Percentiles rank a stretch among this genome's conserved stretches.
These are phyloP conservation scores for Rhizopus arrhizus DNA, from an alignment of 371 early-diverging fungal species.

Conservation along the genomic window DNA sequence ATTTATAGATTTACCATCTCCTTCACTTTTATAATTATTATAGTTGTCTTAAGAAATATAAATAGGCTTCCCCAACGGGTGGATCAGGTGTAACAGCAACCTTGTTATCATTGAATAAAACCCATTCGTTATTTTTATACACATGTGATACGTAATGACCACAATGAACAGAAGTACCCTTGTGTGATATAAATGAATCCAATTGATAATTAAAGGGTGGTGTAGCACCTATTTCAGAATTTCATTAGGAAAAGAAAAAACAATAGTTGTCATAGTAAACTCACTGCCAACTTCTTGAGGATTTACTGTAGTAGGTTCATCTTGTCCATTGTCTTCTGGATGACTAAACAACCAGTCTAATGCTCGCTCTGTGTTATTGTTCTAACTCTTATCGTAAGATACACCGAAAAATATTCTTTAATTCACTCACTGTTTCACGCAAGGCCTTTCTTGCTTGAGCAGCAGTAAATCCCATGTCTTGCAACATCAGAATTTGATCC, in stretches of 20 bases:
- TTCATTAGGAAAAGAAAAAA: not conserved
- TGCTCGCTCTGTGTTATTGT: conserved; percentile 85
- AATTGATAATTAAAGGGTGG: conserved; percentile 71
- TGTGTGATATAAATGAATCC: conserved; percentile 90
- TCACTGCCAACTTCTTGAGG: conserved; percentile 13
- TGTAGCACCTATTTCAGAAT: conserved; percentile 35
- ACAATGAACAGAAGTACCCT: conserved; percentile 94
- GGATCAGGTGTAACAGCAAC: conserved; percentile 77
- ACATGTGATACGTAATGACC: conserved; percentile 97
- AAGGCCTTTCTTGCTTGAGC: conserved; percentile 84
- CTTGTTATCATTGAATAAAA: conserved; percentile 93
- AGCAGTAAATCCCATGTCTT: conserved; percentile 90
- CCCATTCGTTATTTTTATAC: conserved; percentile 74
- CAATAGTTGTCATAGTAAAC: not conserved
- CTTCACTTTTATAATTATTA: conserved; percentile 6
- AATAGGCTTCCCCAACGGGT: conserved; percentile 72
- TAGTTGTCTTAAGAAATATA: conserved; percentile 65
- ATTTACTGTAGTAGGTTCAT: not conserved
- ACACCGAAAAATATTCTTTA: not conserved
- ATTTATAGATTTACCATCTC: conserved; percentile 24
- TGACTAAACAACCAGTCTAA: conserved; percentile 95
- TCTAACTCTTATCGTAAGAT: conserved; percentile 40
- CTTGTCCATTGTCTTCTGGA: conserved; percentile 67
- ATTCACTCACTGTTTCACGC: conserved; percentile 68
- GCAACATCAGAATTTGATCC: conserved; percentile 62